Evolutionary conservation across 2,329 filamentous ascomycete species (phyloP), one percentile per base, ranked within the genome.

Genomic region (Cadophora gregata): DNA sequence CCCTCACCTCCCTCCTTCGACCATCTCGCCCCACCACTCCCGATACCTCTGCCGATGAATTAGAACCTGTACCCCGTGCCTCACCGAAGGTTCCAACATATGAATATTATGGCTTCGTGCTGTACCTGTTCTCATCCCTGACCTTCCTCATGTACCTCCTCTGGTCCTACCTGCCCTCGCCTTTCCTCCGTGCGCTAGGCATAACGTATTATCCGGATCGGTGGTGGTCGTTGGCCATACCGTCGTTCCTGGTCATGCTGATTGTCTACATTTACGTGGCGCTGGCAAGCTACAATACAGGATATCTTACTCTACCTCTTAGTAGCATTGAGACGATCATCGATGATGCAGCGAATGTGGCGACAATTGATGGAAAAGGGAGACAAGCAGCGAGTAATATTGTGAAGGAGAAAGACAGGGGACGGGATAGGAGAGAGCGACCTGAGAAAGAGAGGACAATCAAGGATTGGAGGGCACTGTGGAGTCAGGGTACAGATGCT

Each of bases 81-180:
- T 90, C 90, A 63, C 96, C 96, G 1, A 93, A 96, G 77, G 94
- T 99, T 2, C 96, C 96, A n/a, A 99, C 96, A 0, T 98, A 99
- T 81, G 96, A 99, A 78, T 99, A 98, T 86, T 98, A 98, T 78
- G 96, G 96, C 77, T 99, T 99, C 80, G 95, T 97, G 63, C 86
- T 99, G 59, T 98, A 99, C 81, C 86, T 99, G 47, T 93, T 95
- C 76, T 94, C 91, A 69, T 93, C 90, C 25, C 83, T 96, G 61
- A 88, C 88, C 1, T 98, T 98, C 77, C 82, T 91, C 77, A 84
- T 87, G 75, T 91, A 88, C 78, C 81, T 90, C 16, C 82, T 90
- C n/a, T 77, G 76, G 96, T 91, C 91, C 16, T 98, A 96, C 80
- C 88, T 98, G 6, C 96, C 96, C 0, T 93, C 91, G 27, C 93